These are phyloP conservation scores for Cenchrus americanus DNA, from an alignment of 176 grass and related monocot species.

Conservation along the genomic window DNA sequence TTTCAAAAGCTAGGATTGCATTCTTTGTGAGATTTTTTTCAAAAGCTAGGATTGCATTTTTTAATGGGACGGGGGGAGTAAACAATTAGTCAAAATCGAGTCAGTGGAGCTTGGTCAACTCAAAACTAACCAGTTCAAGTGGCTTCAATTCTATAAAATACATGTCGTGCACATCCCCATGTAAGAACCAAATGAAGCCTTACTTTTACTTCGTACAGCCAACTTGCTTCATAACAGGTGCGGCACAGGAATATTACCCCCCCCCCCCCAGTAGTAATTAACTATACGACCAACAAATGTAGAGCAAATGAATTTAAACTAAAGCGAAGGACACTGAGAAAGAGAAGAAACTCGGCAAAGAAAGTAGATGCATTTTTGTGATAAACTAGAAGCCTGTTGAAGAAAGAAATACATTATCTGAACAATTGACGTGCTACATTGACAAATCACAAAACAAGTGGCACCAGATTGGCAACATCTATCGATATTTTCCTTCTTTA, in stretches of 20 bases:
- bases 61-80: too few species aligned
- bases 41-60: too few species aligned
- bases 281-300: not conserved
- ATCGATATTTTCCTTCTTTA: not conserved
- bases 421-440: not conserved
- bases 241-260: not conserved
- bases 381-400: not conserved
- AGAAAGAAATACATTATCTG: not conserved
- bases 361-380: not conserved
- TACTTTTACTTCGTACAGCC: conserved; percentile 5
- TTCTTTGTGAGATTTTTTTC: too few species aligned
- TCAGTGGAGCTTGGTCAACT: not conserved
- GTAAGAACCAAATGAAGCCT: not conserved
- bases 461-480: not conserved
- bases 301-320: not conserved
- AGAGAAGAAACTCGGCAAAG: not conserved
- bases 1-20: too few species aligned
- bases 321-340: not conserved
- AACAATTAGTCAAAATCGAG: not conserved
- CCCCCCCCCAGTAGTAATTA: not conserved
- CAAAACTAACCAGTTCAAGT: conserved; percentile 10
- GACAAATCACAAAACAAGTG: not conserved
- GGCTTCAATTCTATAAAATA: not conserved
- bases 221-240: not conserved
- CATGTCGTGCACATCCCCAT: not conserved